Conservation (phyloP, 306 rosid genomes). For the Abrus pulchellus region DNA sequence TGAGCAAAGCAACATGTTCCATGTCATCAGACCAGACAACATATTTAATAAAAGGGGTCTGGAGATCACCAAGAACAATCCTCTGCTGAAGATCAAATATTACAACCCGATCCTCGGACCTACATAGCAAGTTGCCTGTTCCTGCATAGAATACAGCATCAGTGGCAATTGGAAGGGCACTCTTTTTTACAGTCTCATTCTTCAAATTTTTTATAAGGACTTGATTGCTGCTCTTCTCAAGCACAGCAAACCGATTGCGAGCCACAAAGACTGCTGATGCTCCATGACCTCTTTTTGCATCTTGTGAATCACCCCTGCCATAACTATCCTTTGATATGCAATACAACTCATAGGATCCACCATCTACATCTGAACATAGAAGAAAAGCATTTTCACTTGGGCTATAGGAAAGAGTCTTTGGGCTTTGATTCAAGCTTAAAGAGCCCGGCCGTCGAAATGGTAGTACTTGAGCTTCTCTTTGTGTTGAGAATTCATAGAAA, state of each 20-base stretch:
- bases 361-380: slow-evolving; percentile 88
- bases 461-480: slow-evolving; percentile 83
- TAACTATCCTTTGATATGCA: slow-evolving; percentile 75
- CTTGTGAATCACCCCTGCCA: slow-evolving; percentile 83
- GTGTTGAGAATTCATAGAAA: slow-evolving; percentile 79
- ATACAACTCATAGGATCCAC: slow-evolving; percentile 91
- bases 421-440: slow-evolving; percentile 78
- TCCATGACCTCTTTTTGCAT: slow-evolving; percentile 86
- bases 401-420: slow-evolving; percentile 87
- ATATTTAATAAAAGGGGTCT: slow-evolving; percentile 87
- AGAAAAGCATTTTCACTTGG: slow-evolving; percentile 94
- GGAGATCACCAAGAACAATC: slow-evolving; percentile 83
- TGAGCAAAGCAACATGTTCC: slow-evolving; percentile 89
- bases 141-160: slow-evolving; percentile 97
- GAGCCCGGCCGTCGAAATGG: slow-evolving; percentile 93
- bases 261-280: slow-evolving; percentile 92
- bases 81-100: slow-evolving; percentile 93
- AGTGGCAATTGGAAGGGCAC: slow-evolving; percentile 71
- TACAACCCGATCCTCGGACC: slow-evolving; percentile 85
- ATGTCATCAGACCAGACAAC: slow-evolving; percentile 89
- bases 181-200: slow-evolving; percentile 80
- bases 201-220: slow-evolving; percentile 75
- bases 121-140: slow-evolving; percentile 84
- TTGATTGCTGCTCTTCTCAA: slow-evolving; percentile 84
- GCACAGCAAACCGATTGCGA: slow-evolving; percentile 94